phyloP scores from a whole-genome alignment of 2,329 filamentous ascomycete species.

The Juglanconis oblonga region DNA sequence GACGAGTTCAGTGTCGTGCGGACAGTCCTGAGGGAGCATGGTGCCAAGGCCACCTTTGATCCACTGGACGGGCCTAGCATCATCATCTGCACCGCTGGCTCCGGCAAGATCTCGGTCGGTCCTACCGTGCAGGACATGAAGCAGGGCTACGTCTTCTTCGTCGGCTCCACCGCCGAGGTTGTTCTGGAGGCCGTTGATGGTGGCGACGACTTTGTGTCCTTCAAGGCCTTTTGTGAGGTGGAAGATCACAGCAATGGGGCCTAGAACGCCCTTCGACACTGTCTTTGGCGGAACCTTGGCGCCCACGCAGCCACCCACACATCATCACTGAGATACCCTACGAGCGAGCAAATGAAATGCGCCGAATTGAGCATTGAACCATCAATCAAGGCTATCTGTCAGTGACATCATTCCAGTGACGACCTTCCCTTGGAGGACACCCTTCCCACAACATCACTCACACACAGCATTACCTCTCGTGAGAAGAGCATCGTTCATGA shows the following conservation, averaged over 20 bases:
- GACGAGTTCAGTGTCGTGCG: slow-evolving; percentile 92
- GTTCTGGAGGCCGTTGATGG: slow-evolving; percentile 63
- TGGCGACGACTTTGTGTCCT: slow-evolving; percentile 76
- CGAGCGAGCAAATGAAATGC: background rate
- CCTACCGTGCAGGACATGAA: slow-evolving; percentile 72
- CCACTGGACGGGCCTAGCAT: slow-evolving; percentile 85
- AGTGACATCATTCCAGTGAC: too few relatives aligned
- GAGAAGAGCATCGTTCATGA: too few relatives aligned
- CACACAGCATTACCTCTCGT: too few relatives aligned
- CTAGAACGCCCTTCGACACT: slow-evolving; percentile 21
- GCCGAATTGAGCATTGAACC: background rate
- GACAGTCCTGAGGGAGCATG: slow-evolving; percentile 66
- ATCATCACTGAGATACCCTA: slow-evolving; percentile 1
- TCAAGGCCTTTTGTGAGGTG: slow-evolving; percentile 92
- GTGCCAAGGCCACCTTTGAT: slow-evolving; percentile 85
- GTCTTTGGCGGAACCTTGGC: background rate
- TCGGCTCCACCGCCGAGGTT: slow-evolving; percentile 82
- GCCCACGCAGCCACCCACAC: background rate
- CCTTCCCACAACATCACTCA: too few relatives aligned
- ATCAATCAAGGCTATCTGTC: background rate
- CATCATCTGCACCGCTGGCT: slow-evolving; percentile 82
- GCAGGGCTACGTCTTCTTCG: slow-evolving; percentile 75
- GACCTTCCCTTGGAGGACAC: too few relatives aligned
- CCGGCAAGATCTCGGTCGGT: slow-evolving; percentile 81
- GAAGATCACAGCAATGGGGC: slow-evolving; percentile 46